Evolutionary conservation across 768 basidiomycete species (phyloP).

Genomic region (Russula lepida): DNA sequence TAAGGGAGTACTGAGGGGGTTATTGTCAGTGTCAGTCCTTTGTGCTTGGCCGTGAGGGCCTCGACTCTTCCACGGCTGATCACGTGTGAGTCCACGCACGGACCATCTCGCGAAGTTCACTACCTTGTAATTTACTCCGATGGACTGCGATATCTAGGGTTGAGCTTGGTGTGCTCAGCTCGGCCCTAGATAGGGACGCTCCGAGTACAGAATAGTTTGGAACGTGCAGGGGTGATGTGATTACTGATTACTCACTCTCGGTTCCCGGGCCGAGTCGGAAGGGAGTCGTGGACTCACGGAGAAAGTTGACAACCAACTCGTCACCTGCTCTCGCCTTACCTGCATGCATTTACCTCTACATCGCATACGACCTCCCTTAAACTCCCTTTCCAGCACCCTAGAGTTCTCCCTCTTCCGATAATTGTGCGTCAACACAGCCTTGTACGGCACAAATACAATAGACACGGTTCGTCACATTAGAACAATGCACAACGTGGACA

Average conservation of each 20-base stretch:
- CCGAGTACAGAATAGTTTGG: neutral
- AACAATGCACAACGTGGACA: slow-evolving; percentile 21
- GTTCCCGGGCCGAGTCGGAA: neutral
- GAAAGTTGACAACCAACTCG: neutral
- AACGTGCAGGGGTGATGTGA: neutral
- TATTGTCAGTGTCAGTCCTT: neutral
- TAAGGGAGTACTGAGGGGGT: neutral
- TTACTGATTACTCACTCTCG: no score
- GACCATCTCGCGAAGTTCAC: neutral
- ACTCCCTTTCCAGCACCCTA: neutral
- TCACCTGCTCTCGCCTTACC: neutral
- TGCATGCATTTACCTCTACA: slow-evolving; percentile 4
- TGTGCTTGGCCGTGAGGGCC: neutral
- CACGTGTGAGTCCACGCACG: slow-evolving; percentile 10
- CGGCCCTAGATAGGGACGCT: neutral
- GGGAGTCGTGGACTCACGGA: no score
- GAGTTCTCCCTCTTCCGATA: neutral
- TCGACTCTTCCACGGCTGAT: neutral
- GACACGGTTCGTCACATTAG: slow-evolving; percentile 12
- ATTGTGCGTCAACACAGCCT: slow-evolving; percentile 1
- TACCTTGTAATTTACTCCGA: neutral
- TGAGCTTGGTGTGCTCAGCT: neutral
- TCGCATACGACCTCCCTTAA: neutral
- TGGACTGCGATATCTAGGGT: neutral
- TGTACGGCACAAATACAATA: slow-evolving; percentile 10